Evolutionary conservation across 2,329 filamentous ascomycete genomes (phyloP).

Genomic region (Hypoxylon sp.): DNA sequence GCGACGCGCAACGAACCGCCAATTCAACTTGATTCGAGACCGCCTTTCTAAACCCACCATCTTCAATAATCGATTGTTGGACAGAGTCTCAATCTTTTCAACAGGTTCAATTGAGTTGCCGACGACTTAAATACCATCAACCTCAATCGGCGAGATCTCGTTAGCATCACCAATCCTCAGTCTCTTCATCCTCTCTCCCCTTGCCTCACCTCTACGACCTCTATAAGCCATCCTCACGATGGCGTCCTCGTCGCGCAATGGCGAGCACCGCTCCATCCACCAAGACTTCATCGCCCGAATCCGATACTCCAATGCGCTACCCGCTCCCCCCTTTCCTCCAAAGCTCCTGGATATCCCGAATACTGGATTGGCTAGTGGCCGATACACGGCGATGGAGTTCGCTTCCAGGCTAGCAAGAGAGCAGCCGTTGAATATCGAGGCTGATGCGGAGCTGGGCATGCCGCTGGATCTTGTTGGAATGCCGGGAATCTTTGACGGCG

Average conservation of each 20-base stretch:
- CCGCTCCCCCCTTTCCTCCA: constrained; percentile 92
- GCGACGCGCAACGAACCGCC: constrained; percentile 32
- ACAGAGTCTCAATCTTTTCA: constrained; percentile 9
- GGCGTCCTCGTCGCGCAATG: constrained; percentile 63
- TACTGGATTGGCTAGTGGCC: constrained; percentile 85
- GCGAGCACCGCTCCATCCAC: constrained; percentile 75
- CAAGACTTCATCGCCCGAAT: constrained; percentile 98
- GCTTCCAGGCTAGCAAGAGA: constrained; percentile 90
- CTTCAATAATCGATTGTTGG: constrained; percentile 2
- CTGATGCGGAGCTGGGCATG: constrained; percentile 98
- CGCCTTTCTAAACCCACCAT: constrained; percentile 2
- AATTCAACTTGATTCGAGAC: constrained; percentile 13
- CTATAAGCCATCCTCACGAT: constrained; percentile 50
- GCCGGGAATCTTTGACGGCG: constrained; percentile 93
- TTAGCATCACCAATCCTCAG: constrained; percentile 14
- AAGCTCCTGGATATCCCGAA: constrained; percentile 98
- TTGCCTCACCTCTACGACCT: background rate
- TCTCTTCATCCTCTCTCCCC: background rate
- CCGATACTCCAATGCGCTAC: constrained; percentile 94
- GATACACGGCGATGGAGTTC: constrained; percentile 92
- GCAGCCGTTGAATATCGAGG: constrained; percentile 95
- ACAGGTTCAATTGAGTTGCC: constrained; percentile 10
- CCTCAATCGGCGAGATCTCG: background rate
- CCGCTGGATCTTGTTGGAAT: constrained; percentile 95
- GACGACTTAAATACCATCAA: background rate